These are phyloP conservation scores for Xylariaceae sp. DNA, from an alignment of 2,329 filamentous ascomycete genomes.

Conservation along the genomic window DNA sequence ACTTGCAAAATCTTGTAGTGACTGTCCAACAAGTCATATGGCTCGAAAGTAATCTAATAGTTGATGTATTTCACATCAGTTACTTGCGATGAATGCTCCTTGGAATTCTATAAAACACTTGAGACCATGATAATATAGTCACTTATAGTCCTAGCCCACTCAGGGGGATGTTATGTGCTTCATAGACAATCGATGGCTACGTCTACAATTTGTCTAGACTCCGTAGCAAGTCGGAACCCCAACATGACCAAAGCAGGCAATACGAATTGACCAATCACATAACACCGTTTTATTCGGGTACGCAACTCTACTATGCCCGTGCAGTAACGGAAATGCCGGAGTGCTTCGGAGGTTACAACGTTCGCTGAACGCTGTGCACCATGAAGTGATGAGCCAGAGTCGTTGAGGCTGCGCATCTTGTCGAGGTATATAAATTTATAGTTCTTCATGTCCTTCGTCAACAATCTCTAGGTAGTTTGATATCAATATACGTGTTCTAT, in stretches of 20 bases:
- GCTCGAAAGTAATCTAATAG: too few species aligned
- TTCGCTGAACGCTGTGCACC: too few species aligned
- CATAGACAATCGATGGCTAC: too few species aligned
- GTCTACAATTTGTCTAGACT: too few species aligned
- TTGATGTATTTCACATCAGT: too few species aligned
- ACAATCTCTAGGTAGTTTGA: background rate
- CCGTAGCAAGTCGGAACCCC: too few species aligned
- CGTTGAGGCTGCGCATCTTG: too few species aligned
- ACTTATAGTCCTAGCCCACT: too few species aligned
- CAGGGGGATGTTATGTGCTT: too few species aligned
- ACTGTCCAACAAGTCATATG: too few species aligned
- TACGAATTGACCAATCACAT: conserved; percentile 38
- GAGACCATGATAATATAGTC: too few species aligned
- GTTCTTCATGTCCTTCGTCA: background rate
- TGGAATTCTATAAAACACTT: background rate
- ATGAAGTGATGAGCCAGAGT: too few species aligned
- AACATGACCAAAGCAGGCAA: conserved; percentile 2
- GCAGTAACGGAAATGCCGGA: conserved; percentile 3
- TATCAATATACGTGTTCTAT: background rate
- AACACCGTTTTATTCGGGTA: conserved; percentile 22
- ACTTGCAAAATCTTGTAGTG: background rate
- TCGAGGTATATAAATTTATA: conserved; percentile 1
- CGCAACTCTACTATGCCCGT: background rate
- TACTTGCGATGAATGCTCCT: background rate
- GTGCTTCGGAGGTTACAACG: conserved; percentile 17